These are phyloP conservation scores for Xerocomellus intermedius DNA, from an alignment of 768 basidiomycete genomes.

Conservation along the genomic window DNA sequence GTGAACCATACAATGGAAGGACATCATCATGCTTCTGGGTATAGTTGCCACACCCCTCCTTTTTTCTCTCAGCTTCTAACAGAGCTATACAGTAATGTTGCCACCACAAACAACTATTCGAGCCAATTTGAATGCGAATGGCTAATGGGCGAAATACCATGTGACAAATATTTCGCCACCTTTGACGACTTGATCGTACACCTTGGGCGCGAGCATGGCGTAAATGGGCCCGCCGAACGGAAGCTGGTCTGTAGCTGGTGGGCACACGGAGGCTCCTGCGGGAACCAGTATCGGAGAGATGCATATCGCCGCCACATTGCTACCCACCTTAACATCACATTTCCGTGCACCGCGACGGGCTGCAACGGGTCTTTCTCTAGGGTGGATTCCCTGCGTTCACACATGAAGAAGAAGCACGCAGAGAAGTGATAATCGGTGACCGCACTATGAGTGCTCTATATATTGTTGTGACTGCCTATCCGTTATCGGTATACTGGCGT, in stretches of 20 bases:
- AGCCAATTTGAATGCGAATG: background rate
- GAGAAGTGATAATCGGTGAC: too few relatives aligned
- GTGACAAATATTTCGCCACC: background rate
- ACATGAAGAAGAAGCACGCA: background rate
- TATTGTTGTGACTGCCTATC: too few relatives aligned
- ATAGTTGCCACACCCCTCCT: background rate
- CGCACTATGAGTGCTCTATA: too few relatives aligned
- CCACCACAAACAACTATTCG: background rate
- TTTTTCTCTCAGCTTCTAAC: background rate
- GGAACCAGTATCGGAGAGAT: background rate
- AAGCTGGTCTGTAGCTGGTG: conserved; percentile 1
- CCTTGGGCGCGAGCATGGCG: background rate
- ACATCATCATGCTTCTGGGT: background rate
- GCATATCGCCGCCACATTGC: conserved; percentile 1
- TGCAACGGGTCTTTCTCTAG: background rate
- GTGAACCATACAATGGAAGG: background rate
- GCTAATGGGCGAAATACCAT: background rate
- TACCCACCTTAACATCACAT: background rate
- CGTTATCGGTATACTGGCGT: too few relatives aligned
- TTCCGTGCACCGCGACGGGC: background rate
- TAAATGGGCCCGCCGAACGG: background rate
- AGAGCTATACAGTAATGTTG: background rate
- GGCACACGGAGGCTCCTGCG: background rate
- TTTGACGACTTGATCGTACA: conserved; percentile 1
- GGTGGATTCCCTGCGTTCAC: background rate